Evolutionary conservation across 2,329 filamentous ascomycete genomes (phyloP), one percentile per base, ranked within the genome.

Genomic region (Colletotrichum melonis): DNA sequence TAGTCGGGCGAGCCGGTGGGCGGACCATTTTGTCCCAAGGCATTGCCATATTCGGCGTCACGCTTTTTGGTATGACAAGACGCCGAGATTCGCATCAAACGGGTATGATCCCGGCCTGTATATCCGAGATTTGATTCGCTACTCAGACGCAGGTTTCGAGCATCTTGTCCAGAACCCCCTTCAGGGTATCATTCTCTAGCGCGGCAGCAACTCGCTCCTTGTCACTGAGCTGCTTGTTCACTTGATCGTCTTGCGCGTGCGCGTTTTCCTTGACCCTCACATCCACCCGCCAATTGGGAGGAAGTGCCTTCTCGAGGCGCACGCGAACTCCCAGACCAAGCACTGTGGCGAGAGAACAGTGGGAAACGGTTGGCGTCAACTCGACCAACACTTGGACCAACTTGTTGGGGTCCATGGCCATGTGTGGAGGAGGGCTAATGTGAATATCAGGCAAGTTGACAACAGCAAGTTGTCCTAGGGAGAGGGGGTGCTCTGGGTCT

Each of bases 121-220:
- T 19, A 26, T 49, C 19, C 32, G 49, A 56, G 35, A 57, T 11
- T 14, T 54, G 59, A 62, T 72, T 72, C 26, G 42, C 28, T 22
- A 26, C 57, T 85, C 79, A 94, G 76, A 90, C 88, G 83, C 95
- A 97, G 1, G 93, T 96, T 81, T 94, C 92, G 75, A 98, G 88
- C 97, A 99, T 98, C 84, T 97, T 98, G 81, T 94, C 92, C 75
- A 99, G 88, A 38, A 98, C 94, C 54, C 92, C 92, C 87, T 94
- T 95, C 73, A 99, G 86, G 1, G 94, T 97, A 69, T 94, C 94
- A 81, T 99, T 99, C 84, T 98, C 97, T 78, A 98, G 86, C 7
- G 97, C 97, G 11, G 97, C 97, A 1, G 96, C 95, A 57, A 99
- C 97, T 74, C 97, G 89, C 85, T 99, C 97, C 87, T 98, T 99